Conservation (phyloP, 2,329 filamentous ascomycete genomes). For the Cladophialophora psammophila region DNA sequence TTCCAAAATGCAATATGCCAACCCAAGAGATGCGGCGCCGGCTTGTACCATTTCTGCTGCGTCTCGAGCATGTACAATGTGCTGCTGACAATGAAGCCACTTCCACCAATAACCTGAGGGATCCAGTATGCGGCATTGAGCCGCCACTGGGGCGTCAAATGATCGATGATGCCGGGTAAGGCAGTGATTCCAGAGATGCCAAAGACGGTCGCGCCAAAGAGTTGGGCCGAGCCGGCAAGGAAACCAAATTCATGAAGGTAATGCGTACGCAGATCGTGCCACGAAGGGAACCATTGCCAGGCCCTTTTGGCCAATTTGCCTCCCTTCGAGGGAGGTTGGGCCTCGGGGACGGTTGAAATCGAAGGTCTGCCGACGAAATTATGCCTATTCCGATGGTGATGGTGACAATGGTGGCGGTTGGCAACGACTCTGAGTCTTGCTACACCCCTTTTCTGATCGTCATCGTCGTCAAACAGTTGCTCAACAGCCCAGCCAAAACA, state of each 20-base stretch:
- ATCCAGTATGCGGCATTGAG: constrained; percentile 67
- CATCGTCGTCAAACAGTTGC: constrained; percentile 51
- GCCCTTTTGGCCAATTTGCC: constrained; percentile 38
- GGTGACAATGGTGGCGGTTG: constrained; percentile 29
- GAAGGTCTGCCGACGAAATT: constrained; percentile 49
- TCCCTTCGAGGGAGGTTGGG: not conserved
- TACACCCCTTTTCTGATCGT: constrained; percentile 1
- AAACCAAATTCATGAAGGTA: constrained; percentile 70
- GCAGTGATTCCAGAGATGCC: constrained; percentile 69
- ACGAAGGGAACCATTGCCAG: constrained; percentile 69
- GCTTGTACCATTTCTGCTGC: constrained; percentile 68
- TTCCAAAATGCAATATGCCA: constrained; percentile 75
- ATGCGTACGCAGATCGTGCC: constrained; percentile 63
- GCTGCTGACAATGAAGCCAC: constrained; percentile 66
- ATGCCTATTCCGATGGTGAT: constrained; percentile 35
- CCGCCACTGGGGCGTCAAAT: constrained; percentile 53
- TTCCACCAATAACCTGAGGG: constrained; percentile 68
- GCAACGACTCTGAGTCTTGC: constrained; percentile 22
- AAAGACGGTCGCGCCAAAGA: constrained; percentile 68
- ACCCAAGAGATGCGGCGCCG: constrained; percentile 63
- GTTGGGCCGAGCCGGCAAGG: constrained; percentile 64
- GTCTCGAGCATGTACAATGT: constrained; percentile 71
- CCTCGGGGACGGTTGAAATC: not conserved
- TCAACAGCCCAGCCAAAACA: constrained; percentile 76
- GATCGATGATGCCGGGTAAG: constrained; percentile 63